Percentiles rank a stretch among this genome's conserved stretches.
These are phyloP conservation scores for Dipodascus albidus DNA, from an alignment of 805 yeast species.

Conservation along the genomic window DNA sequence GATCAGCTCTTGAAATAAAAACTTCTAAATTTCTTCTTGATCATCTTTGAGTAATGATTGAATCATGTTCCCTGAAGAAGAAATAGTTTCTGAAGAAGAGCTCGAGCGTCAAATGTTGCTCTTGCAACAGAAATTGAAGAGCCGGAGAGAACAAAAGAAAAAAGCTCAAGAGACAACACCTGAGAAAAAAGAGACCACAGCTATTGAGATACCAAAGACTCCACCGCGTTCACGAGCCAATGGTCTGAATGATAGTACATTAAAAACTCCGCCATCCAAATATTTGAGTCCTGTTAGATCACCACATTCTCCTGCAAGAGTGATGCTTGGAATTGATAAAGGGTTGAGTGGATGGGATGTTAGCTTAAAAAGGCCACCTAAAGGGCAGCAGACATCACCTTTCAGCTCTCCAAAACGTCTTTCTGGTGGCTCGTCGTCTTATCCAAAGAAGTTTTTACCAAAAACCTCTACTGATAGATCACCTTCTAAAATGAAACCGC, in stretches of 20 bases:
- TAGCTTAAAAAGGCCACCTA: conserved; percentile 7
- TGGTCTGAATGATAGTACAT: neutral
- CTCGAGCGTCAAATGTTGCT: neutral
- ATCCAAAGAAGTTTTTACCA: conserved; percentile 7
- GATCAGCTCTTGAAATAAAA: too few species aligned
- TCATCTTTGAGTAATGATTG: neutral
- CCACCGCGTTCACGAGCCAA: neutral
- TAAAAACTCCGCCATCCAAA: neutral
- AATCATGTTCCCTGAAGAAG: neutral
- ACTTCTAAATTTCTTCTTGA: neutral
- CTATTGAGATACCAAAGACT: neutral
- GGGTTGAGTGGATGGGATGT: conserved; percentile 15
- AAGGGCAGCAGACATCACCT: conserved; percentile 1
- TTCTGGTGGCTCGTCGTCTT: neutral
- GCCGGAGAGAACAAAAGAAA: neutral
- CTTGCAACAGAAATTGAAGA: neutral
- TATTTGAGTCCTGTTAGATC: neutral
- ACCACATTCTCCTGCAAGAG: conserved; percentile 15
- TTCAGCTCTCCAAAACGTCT: neutral
- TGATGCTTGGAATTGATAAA: conserved; percentile 16
- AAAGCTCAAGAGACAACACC: too few species aligned
- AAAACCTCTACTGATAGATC: conserved; percentile 6
- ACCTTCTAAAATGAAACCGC: neutral
- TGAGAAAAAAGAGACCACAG: too few species aligned
- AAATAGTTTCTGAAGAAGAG: neutral